Percentiles rank a stretch among this genome's conserved stretches.
These are phyloP conservation scores for Rhynchospora breviuscula DNA, from an alignment of 176 grass and related monocot genomes.

Conservation along the genomic window DNA sequence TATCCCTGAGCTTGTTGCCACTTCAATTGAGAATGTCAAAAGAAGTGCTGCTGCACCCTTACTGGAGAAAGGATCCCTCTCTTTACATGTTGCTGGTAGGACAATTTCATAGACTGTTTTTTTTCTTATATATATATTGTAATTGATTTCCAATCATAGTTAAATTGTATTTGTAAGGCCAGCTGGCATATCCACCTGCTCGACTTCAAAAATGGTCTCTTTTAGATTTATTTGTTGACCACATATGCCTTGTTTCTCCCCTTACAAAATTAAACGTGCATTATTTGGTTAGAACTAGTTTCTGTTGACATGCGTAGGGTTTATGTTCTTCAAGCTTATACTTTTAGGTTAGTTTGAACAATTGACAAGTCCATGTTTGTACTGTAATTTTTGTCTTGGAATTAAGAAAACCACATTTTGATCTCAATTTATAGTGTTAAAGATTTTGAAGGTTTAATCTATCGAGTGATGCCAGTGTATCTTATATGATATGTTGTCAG, in stretches of 20 bases:
- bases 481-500: too few species aligned
- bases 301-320: neutral
- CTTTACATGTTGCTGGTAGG: slow-evolving; percentile 76
- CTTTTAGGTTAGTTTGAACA: too few species aligned
- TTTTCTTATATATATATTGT: neutral
- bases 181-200: neutral
- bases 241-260: too few species aligned
- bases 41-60: slow-evolving; percentile 47
- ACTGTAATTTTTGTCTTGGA: too few species aligned
- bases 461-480: too few species aligned
- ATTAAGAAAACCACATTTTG: too few species aligned
- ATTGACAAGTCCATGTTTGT: too few species aligned
- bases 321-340: neutral
- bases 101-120: neutral
- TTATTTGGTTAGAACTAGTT: neutral
- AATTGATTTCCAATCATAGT: neutral
- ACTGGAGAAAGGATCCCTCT: slow-evolving; percentile 52
- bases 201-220: neutral
- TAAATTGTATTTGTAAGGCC: neutral
- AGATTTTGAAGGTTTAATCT: too few species aligned
- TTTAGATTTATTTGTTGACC: too few species aligned
- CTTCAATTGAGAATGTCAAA: slow-evolving; percentile 54
- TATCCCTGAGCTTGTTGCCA: slow-evolving; percentile 60
- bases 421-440: too few species aligned
- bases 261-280: too few species aligned